Base-by-base conservation (phyloP, 768 basidiomycete genomes). In the Leccinum aurantiacum region DNA sequence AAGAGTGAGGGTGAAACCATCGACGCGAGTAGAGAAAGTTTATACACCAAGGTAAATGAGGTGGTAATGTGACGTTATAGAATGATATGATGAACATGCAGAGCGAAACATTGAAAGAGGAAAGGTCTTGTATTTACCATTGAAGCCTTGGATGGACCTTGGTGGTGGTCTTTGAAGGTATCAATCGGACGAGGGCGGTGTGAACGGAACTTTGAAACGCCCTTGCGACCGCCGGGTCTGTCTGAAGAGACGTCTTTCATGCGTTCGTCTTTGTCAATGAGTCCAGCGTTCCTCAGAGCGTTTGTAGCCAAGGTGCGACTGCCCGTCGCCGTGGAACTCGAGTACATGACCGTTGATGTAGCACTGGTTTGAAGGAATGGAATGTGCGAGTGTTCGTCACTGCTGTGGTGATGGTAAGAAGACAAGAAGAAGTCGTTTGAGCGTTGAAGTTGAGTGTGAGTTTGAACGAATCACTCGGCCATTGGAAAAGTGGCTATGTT, bases 181-280 rank as follows among this genome's bases (percentile, higher is more conserved):
- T 90, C 88, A 60, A 85, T 79, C 52, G 83, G 77, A 57, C 87
- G 80, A 10, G 82, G 76, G 61, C 86, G 81, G 70, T 89, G 86
- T 6, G 82, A 76, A 27, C 85, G 81, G 63, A 80, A 74, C 76
- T 88, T 90, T 15, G 79, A 76, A n/a, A 79, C 66, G 49, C 84
- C 83, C 72, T 91, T 92, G 68, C 89, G 82, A 24, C 89, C 89
- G 53, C 88, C 88, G 6, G 87, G 88, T 65, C 79, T 88, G 75
- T 75, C 71, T 17, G 85, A 84, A 9, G 82, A 78, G 48, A 78
- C 76, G 67, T 92, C 90, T 62, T 85, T 83, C 90, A 92, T 91
- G 65, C 78, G 82, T 59, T 85, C 78, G 72, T 92, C 90, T 58
- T 83, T 78, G 80, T 90, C 89, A 62, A 90, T 87, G 69, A 91